Percentiles rank a stretch among this genome's conserved stretches.
Conservation (phyloP, 2,329 filamentous ascomycete species). For the Diaporthe sp. region DNA sequence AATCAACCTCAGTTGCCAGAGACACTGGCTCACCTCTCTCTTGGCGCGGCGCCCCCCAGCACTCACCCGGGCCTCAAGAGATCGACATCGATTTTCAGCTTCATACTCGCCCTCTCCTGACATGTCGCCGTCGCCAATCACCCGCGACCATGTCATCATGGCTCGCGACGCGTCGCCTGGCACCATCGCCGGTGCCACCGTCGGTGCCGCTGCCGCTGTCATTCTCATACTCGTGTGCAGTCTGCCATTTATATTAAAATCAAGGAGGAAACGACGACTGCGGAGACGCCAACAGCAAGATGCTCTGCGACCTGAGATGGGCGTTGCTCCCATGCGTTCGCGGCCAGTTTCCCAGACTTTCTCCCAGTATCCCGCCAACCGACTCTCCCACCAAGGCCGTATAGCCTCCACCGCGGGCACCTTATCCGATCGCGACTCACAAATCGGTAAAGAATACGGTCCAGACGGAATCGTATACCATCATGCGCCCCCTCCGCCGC, state of each 20-base stretch:
- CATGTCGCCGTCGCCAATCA: slow-evolving; percentile 29
- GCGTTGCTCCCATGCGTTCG: slow-evolving; percentile 37
- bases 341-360: slow-evolving; percentile 26
- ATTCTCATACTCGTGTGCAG: slow-evolving; percentile 45
- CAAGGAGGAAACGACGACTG: slow-evolving; percentile 38
- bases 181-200: slow-evolving; percentile 47
- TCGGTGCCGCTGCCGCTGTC: slow-evolving; percentile 45
- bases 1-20: slow-evolving; percentile 23
- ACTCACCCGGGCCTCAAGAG: background rate
- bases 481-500: slow-evolving; percentile 31
- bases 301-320: slow-evolving; percentile 42
- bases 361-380: slow-evolving; percentile 22
- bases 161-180: slow-evolving; percentile 37
- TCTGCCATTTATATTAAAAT: slow-evolving; percentile 46
- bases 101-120: slow-evolving; percentile 6
- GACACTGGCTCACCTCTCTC: slow-evolving; percentile 26
- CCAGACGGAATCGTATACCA: slow-evolving; percentile 35
- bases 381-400: slow-evolving; percentile 32
- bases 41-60: slow-evolving; percentile 22
- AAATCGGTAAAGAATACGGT: slow-evolving; percentile 33
- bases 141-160: slow-evolving; percentile 35
- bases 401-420: slow-evolving; percentile 34
- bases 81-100: slow-evolving; percentile 26
- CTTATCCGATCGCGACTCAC: slow-evolving; percentile 33
- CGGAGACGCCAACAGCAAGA: slow-evolving; percentile 36